These are phyloP conservation scores for Nicotiana benthamiana DNA, from an alignment of 257 asterid species.

Conservation along the genomic window DNA sequence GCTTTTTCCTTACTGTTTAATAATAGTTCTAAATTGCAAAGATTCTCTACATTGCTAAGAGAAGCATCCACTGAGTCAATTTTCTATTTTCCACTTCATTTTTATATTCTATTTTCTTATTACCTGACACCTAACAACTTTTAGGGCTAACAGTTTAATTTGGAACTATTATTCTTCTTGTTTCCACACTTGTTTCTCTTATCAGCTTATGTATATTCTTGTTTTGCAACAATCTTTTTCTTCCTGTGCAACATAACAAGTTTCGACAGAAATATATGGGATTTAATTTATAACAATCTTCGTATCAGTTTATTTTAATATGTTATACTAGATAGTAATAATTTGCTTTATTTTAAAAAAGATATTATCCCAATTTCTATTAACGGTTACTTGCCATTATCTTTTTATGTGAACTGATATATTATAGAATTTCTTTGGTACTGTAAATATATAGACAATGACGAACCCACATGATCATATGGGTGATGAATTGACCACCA, in stretches of 20 bases:
- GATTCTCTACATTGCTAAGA: slow-evolving; percentile 28
- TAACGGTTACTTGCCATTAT: not conserved
- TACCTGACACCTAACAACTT: slow-evolving; percentile 27
- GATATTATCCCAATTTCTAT: not conserved
- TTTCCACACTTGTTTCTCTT: not conserved
- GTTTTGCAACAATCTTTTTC: not conserved
- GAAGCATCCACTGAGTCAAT: slow-evolving; percentile 14
- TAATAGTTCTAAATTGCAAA: slow-evolving; percentile 18
- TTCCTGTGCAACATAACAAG: not conserved
- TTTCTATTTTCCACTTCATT: slow-evolving; percentile 5
- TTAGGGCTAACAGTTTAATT: not conserved
- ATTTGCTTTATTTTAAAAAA: not conserved
- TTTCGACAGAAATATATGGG: not conserved
- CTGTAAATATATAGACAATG: no score
- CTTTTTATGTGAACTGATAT: not conserved
- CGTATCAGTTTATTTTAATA: not conserved
- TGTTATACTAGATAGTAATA: not conserved
- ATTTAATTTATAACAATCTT: not conserved
- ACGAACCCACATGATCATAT: no score
- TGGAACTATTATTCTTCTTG: not conserved
- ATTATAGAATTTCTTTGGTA: no score
- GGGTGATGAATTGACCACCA: no score
- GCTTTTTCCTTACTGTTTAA: not conserved
- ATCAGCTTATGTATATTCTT: not conserved
- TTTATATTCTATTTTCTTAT: slow-evolving; percentile 2